Conservation (phyloP, 139 green algal genomes). For the Gonium pectorale region DNA sequence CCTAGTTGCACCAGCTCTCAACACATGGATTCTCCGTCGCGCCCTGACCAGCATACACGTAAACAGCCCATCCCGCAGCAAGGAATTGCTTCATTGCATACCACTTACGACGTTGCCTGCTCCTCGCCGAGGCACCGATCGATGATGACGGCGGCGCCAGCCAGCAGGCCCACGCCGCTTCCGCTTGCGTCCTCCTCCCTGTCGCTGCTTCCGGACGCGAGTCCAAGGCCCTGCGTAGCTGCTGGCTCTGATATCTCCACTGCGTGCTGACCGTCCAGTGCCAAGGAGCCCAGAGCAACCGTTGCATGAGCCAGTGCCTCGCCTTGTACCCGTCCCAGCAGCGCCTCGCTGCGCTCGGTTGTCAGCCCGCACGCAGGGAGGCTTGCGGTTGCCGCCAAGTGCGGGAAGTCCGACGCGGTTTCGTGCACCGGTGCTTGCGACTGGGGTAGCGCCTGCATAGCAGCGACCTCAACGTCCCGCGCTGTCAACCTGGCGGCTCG, state of each 20-base stretch:
- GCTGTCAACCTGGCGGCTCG: not conserved
- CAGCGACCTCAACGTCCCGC: not conserved
- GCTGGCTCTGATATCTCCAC: no score
- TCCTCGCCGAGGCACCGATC: not conserved
- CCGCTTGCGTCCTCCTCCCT: not conserved
- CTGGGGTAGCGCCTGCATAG: not conserved
- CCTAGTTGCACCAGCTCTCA: no score
- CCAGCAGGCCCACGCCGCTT: not conserved
- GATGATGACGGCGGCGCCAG: constrained; percentile 7
- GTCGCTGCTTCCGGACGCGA: no score
- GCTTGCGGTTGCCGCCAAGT: not conserved
- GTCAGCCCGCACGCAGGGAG: not conserved
- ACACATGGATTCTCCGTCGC: no score
- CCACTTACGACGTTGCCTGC: not conserved
- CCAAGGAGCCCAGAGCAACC: constrained; percentile 1
- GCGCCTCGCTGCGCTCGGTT: not conserved
- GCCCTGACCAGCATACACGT: no score
- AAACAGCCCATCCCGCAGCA: no score
- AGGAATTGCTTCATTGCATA: no score
- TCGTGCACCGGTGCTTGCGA: not conserved
- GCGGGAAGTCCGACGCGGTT: not conserved
- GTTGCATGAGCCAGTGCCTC: not conserved
- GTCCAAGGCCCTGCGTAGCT: no score
- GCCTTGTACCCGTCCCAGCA: not conserved
- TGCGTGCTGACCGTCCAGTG: not conserved